Percentiles rank a stretch among this genome's conserved stretches.
Evolutionary conservation across 1,284 basidiomycete genomes (phyloP).

Genomic region (Rhodofomes roseus): DNA sequence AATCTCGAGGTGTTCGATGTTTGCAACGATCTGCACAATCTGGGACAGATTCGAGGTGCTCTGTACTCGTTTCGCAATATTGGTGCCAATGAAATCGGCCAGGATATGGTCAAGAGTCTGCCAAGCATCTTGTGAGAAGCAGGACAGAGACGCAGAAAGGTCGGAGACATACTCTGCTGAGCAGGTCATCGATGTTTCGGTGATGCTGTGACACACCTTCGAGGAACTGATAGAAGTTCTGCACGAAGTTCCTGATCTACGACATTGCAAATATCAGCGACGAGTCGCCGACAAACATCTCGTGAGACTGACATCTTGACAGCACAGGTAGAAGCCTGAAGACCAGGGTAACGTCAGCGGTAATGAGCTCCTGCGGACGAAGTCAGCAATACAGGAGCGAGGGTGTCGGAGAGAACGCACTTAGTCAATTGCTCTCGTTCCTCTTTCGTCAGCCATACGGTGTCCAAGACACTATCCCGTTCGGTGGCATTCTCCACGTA

Average conservation of each 20-base stretch:
- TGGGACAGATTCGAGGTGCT: slow-evolving; percentile 85
- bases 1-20: slow-evolving; percentile 89
- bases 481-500: slow-evolving; percentile 72
- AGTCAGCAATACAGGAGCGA: not conserved
- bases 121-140: not conserved
- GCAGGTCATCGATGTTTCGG: slow-evolving; percentile 87
- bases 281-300: not conserved
- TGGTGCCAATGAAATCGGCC: slow-evolving; percentile 76
- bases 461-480: slow-evolving; percentile 73
- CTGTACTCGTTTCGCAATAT: slow-evolving; percentile 71
- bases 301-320: slow-evolving; percentile 67
- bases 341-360: slow-evolving; percentile 92
- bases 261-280: not conserved
- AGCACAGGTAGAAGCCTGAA: slow-evolving; percentile 91
- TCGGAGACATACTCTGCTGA: slow-evolving; percentile 67
- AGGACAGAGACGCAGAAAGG: not conserved
- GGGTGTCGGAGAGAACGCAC: slow-evolving; percentile 34
- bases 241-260: slow-evolving; percentile 87
- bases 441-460: slow-evolving; percentile 80
- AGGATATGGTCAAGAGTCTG: slow-evolving; percentile 89
- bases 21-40: slow-evolving; percentile 91
- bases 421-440: slow-evolving; percentile 62
- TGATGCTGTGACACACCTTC: slow-evolving; percentile 93
- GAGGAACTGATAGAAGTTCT: slow-evolving; percentile 95
- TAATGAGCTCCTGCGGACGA: slow-evolving; percentile 50